These are phyloP conservation scores for Pisolithus thermaeus DNA, from an alignment of 1,284 basidiomycete species.

Conservation along the genomic window DNA sequence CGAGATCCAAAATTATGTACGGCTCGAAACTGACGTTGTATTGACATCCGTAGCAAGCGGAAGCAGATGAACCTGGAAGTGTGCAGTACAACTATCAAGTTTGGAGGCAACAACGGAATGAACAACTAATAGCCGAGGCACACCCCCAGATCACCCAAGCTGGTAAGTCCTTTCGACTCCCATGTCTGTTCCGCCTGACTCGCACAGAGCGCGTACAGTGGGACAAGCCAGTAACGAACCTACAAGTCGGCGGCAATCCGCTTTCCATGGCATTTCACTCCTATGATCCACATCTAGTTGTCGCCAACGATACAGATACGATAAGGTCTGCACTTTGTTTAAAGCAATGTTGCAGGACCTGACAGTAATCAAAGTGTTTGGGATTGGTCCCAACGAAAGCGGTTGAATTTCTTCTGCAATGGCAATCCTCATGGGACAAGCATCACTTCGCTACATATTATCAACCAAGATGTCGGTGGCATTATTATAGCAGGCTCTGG, in stretches of 20 bases:
- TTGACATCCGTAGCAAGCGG: constrained; percentile 63
- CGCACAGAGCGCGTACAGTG: constrained; percentile 54
- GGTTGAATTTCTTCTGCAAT: constrained; percentile 83
- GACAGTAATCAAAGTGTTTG: constrained; percentile 59
- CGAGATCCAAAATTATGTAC: constrained; percentile 23
- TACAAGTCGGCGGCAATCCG: constrained; percentile 69
- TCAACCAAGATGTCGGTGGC: constrained; percentile 94
- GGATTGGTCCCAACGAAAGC: constrained; percentile 85
- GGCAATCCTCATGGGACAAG: constrained; percentile 79
- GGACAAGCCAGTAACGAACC: constrained; percentile 74
- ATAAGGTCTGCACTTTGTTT: constrained; percentile 58
- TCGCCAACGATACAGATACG: constrained; percentile 83
- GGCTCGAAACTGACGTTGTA: constrained; percentile 3
- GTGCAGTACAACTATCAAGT: constrained; percentile 92
- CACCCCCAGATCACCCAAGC: constrained; percentile 65
- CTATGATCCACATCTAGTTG: constrained; percentile 84
- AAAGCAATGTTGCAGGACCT: constrained; percentile 1
- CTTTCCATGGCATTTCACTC: constrained; percentile 86
- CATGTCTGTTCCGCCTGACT: constrained; percentile 1
- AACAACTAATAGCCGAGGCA: constrained; percentile 72
- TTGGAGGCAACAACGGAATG: constrained; percentile 92
- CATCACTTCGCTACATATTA: constrained; percentile 88
- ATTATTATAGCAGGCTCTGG: constrained; percentile 87
- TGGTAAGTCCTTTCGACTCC: constrained; percentile 40
- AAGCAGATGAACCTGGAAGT: constrained; percentile 93